A percentile compares a stretch with the other conserved stretches of the same genome.
phyloP scores from a whole-genome alignment of 108 stramenopile genomes.

The Nitzschia sp. region DNA sequence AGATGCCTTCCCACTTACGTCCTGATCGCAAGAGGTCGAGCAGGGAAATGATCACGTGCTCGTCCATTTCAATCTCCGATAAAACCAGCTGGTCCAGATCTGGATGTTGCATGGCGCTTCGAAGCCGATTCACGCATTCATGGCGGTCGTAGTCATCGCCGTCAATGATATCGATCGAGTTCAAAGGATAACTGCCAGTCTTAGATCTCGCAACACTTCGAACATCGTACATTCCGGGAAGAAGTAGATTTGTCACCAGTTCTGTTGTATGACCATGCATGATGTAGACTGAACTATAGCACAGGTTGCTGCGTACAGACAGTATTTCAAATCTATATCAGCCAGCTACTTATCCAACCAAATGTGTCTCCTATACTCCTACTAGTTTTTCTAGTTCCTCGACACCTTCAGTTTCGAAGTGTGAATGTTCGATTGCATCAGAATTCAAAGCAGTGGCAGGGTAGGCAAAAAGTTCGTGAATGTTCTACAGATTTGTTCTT shows the following conservation, averaged over 20 bases:
- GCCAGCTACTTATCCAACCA: no score
- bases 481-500: no score
- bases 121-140: neutral
- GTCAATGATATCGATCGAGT: constrained; percentile 18
- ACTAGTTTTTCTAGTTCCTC: no score
- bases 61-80: constrained; percentile 17
- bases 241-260: constrained; percentile 10
- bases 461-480: no score
- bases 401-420: no score
- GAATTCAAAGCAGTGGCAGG: no score
- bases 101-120: constrained; percentile 12
- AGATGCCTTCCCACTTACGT: constrained; percentile 10
- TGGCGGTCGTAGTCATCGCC: constrained; percentile 7
- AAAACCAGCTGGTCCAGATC: constrained; percentile 10
- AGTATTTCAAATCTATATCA: neutral
- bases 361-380: no score
- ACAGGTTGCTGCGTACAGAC: no score
- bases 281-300: neutral
- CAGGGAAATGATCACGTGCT: neutral
- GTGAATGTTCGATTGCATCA: no score
- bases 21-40: constrained; percentile 3
- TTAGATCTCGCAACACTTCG: neutral
- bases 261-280: constrained; percentile 24
- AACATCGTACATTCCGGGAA: constrained; percentile 10
- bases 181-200: neutral